A percentile compares a stretch with the other conserved stretches of the same genome.
These are phyloP conservation scores for Trichoderma arundinaceum DNA, from an alignment of 2,329 filamentous ascomycete genomes.

Conservation along the genomic window DNA sequence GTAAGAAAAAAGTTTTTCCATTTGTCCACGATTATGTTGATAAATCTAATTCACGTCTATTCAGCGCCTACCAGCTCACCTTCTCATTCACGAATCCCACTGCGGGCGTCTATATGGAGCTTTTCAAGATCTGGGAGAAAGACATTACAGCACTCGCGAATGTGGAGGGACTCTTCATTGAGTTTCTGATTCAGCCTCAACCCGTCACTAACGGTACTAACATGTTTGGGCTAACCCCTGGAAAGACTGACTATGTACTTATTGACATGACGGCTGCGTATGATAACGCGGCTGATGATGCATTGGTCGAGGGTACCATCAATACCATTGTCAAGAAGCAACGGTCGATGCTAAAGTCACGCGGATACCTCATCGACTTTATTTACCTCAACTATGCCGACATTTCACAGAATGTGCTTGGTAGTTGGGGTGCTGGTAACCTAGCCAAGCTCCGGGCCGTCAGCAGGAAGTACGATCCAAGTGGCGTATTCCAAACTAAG, in stretches of 20 bases:
- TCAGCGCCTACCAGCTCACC: constrained; percentile 1
- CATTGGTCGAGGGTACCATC: neutral
- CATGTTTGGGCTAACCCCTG: constrained; percentile 11
- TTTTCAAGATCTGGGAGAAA: constrained; percentile 10
- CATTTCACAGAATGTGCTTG: constrained; percentile 16
- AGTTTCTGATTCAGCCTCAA: constrained; percentile 18
- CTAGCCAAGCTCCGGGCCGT: constrained; percentile 4
- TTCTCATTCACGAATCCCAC: constrained; percentile 7
- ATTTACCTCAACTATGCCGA: constrained; percentile 31
- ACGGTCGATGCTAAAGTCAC: neutral
- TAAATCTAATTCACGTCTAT: neutral
- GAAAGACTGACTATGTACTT: constrained; percentile 3
- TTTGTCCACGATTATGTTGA: neutral
- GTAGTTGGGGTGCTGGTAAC: constrained; percentile 25
- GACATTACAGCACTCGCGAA: constrained; percentile 1
- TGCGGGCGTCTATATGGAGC: neutral
- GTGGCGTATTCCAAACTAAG: constrained; percentile 26
- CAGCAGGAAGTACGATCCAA: constrained; percentile 31
- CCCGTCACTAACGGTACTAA: constrained; percentile 22
- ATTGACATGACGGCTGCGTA: constrained; percentile 22
- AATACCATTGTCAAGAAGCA: constrained; percentile 12
- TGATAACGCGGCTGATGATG: constrained; percentile 5
- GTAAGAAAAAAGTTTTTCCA: neutral
- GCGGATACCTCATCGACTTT: constrained; percentile 1
- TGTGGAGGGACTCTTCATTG: constrained; percentile 5